Base-by-base conservation (phyloP, 2,329 filamentous ascomycete genomes). In the Zalaria sp. region DNA sequence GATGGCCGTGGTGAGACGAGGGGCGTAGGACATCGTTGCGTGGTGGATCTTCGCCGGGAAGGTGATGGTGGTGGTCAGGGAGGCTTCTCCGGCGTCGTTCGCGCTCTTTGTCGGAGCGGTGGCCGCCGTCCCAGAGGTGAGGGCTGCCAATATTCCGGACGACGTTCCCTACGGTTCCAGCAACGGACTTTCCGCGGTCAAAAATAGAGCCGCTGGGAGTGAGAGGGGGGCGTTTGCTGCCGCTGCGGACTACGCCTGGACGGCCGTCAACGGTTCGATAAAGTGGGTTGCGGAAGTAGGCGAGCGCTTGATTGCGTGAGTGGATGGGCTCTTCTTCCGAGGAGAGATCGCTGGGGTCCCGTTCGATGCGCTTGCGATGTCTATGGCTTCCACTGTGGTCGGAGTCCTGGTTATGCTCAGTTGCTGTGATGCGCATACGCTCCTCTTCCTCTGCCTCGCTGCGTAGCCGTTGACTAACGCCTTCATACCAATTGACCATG, bases 401-500 rank as follows among this genome's bases (percentile, higher is more conserved):
- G 10, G 46, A 42, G 38, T 49, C 47, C 44, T 49, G 52, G 46
- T 35, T 48, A 43, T 29, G 49, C 4, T 49, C 47, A 5, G 38
- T 28, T 10, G 42, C 41, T n/a, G 35, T 46, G 3, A 48, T 41
- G 11, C 46, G 39, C 11, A 47, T 44, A 35, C 45, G 41, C 55
- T 62, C 49, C 56, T 66, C 59, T 53, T 64, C 57, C 34, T 69
- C 65, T 4, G 67, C 74, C 50, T 88, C 79, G 43, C 73, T 68
- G 46, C 78, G 75, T 38, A 94, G 63, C 50, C 75, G 77, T 44
- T 80, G 71, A 31, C 78, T 81, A 43, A 93, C 88, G 2, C 71
- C 68, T 50, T 83, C 77, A 57, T 96, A 87, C 89, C 91, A 98
- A 44, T 72, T 68, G 42, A 87, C 77, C 62, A 94, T 87, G n/a